These are phyloP conservation scores for Puya raimondii DNA, from an alignment of 176 grass and related monocot genomes.

Conservation along the genomic window DNA sequence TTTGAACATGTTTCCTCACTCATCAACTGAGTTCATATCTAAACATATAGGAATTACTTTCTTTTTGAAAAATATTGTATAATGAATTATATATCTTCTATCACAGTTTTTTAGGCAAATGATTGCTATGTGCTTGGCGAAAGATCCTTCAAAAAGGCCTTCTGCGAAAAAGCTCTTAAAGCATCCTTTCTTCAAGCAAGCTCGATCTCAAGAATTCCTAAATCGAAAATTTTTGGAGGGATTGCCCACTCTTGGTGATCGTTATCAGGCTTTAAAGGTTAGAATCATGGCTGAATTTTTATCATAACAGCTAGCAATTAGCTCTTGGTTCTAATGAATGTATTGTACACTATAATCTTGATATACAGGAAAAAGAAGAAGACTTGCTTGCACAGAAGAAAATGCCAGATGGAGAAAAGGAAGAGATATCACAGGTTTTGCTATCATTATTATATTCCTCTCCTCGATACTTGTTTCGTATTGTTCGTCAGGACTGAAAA, in stretches of 20 bases:
- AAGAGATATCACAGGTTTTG: slow-evolving; percentile 90
- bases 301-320: neutral
- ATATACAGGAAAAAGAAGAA: slow-evolving; percentile 79
- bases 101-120: slow-evolving; percentile 85
- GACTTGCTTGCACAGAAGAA: slow-evolving; percentile 90
- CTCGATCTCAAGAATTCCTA: slow-evolving; percentile 72
- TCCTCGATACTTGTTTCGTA: neutral
- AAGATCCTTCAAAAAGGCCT: slow-evolving; percentile 84
- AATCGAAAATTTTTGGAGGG: slow-evolving; percentile 75
- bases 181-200: slow-evolving; percentile 95
- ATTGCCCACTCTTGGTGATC: slow-evolving; percentile 65
- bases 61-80: neutral
- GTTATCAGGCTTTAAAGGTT: slow-evolving; percentile 86
- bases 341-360: slow-evolving; percentile 1
- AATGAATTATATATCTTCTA: slow-evolving; percentile 13
- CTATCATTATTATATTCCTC: slow-evolving; percentile 8
- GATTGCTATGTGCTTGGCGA: slow-evolving; percentile 88
- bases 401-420: slow-evolving; percentile 80
- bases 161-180: slow-evolving; percentile 67
- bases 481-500: neutral
- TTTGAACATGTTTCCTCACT: neutral
- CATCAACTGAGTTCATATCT: neutral
- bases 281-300: neutral
- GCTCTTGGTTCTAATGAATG: slow-evolving; percentile 13
- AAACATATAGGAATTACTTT: neutral